These are phyloP conservation scores for Carex cristatella DNA, from an alignment of 176 grass and related monocot genomes.

Conservation along the genomic window DNA sequence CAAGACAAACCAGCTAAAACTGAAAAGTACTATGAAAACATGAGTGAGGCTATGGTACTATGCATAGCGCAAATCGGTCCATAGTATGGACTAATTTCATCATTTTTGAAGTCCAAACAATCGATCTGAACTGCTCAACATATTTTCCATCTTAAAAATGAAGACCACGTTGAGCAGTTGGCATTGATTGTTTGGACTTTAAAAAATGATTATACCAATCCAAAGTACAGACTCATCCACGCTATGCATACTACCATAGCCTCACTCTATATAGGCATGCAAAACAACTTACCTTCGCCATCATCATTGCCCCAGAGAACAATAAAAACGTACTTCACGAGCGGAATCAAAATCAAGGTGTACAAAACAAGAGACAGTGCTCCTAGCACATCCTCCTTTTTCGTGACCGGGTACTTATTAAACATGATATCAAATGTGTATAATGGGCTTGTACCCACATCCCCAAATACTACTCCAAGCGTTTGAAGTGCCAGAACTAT, in stretches of 20 bases:
- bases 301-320: constrained; percentile 92
- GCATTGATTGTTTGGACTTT: no score
- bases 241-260: no score
- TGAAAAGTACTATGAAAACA: constrained; percentile 8
- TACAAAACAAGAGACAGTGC: constrained; percentile 97
- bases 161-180: no score
- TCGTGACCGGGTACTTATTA: constrained; percentile 77
- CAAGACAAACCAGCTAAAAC: background rate
- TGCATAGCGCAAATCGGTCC: no score
- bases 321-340: constrained; percentile 86
- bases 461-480: constrained; percentile 90
- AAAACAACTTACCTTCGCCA: constrained; percentile 80
- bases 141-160: no score
- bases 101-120: no score
- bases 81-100: no score
- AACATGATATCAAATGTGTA: constrained; percentile 99
- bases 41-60: no score
- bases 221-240: no score
- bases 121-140: no score
- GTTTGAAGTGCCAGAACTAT: constrained; percentile 90
- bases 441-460: constrained; percentile 92
- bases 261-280: background rate
- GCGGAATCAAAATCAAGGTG: constrained; percentile 86
- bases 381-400: constrained; percentile 93
- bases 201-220: no score